Evolutionary conservation across 1,284 basidiomycete species (phyloP).

Genomic region (Ceratobasidium sp.): DNA sequence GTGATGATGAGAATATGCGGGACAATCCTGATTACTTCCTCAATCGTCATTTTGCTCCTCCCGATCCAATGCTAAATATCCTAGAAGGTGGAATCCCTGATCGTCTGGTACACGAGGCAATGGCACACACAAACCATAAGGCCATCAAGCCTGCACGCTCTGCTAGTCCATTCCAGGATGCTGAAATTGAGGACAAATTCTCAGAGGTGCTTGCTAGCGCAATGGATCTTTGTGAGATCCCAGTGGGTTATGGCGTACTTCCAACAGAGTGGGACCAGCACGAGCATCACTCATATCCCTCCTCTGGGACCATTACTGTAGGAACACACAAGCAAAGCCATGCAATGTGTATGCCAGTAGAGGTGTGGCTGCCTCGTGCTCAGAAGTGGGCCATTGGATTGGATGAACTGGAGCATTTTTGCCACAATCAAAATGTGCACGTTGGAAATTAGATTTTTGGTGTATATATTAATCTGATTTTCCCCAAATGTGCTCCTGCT

Average conservation of each 20-base stretch:
- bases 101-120: not conserved
- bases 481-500: not conserved
- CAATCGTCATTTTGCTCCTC: not conserved
- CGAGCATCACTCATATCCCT: not conserved
- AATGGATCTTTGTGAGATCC: not conserved
- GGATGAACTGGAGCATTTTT: not conserved
- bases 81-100: not conserved
- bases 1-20: not conserved
- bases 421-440: not conserved
- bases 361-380: not conserved
- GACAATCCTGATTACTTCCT: not conserved
- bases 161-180: not conserved
- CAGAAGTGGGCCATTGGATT: conserved; percentile 8
- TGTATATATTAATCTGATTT: too few relatives aligned
- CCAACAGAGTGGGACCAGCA: not conserved
- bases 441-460: too few relatives aligned
- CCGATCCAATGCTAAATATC: too few relatives aligned
- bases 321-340: not conserved
- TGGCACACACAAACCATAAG: not conserved
- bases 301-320: not conserved
- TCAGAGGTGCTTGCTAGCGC: not conserved
- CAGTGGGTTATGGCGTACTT: not conserved
- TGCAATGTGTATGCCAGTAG: not conserved
- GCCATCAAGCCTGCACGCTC: not conserved
- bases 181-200: not conserved